Percentiles rank a stretch among this genome's conserved stretches.
phyloP scores from a whole-genome alignment of 352 stramenopile species.

The Pythium dissimile region DNA sequence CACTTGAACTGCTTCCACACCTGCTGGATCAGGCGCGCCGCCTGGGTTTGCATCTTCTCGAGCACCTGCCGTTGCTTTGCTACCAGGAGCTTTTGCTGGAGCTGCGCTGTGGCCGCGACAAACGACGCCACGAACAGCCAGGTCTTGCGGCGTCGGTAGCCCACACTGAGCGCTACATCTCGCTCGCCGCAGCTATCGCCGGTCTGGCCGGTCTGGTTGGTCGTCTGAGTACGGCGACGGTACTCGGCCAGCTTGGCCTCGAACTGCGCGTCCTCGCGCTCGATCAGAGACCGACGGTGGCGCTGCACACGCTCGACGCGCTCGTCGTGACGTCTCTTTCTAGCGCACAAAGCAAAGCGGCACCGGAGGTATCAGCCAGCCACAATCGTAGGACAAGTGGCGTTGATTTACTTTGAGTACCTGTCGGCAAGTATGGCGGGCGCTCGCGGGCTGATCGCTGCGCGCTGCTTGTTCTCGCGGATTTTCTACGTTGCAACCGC shows the following conservation, averaged over 20 bases:
- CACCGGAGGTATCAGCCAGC: neutral
- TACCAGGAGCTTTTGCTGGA: constrained; percentile 31
- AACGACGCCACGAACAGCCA: constrained; percentile 59
- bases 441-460: constrained; percentile 18
- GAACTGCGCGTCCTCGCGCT: constrained; percentile 33
- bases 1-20: constrained; percentile 65
- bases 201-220: constrained; percentile 13
- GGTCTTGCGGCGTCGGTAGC: constrained; percentile 38
- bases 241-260: constrained; percentile 36
- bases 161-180: constrained; percentile 25
- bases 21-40: constrained; percentile 50
- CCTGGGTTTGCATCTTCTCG: constrained; percentile 31
- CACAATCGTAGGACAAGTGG: neutral
- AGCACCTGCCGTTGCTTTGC: constrained; percentile 33
- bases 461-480: constrained; percentile 50
- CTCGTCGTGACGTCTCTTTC: constrained; percentile 60
- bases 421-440: constrained; percentile 18
- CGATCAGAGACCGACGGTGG: constrained; percentile 43
- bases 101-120: constrained; percentile 25
- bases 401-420: neutral
- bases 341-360: constrained; percentile 24
- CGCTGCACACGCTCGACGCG: constrained; percentile 38
- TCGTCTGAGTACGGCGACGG: constrained; percentile 26
- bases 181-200: constrained; percentile 17
- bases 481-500: constrained; percentile 64